phyloP scores from a whole-genome alignment of 208 protist genomes.

The Hexamita inflata region DNA sequence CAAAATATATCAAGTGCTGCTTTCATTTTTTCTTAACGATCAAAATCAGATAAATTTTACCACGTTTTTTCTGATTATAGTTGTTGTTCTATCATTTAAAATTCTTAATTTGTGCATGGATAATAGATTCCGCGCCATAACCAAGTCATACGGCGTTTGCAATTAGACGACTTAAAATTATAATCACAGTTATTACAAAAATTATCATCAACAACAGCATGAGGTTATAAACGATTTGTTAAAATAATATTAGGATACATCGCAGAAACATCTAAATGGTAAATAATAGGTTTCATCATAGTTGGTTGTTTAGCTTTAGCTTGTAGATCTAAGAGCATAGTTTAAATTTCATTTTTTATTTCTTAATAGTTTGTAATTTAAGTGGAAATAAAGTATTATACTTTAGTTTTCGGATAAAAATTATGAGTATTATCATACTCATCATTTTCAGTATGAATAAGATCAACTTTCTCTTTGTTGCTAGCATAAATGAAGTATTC shows the following conservation, averaged over 20 bases:
- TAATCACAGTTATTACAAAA: conserved; percentile 43
- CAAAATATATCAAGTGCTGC: not conserved
- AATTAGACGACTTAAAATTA: conserved; percentile 44
- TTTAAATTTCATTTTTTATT: not conserved
- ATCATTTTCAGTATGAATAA: conserved; percentile 37
- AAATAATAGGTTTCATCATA: conserved; percentile 74
- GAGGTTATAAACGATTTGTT: conserved; percentile 95
- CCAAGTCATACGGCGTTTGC: conserved; percentile 92
- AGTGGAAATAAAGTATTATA: not conserved
- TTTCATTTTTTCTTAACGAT: not conserved
- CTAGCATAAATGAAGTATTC: conserved; percentile 61
- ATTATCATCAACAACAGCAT: conserved; percentile 55
- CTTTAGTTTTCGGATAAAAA: not conserved
- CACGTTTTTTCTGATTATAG: conserved; percentile 53
- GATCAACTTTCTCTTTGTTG: conserved; percentile 56
- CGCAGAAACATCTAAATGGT: conserved; percentile 97
- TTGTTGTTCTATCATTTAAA: conserved; percentile 74
- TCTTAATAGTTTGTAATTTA: not conserved
- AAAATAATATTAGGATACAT: conserved; percentile 99
- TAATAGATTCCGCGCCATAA: conserved; percentile 89
- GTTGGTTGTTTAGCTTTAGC: not conserved
- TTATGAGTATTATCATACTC: conserved; percentile 24
- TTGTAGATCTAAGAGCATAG: not conserved
- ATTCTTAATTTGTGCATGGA: conserved; percentile 74
- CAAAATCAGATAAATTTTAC: not conserved